Conservation (phyloP, 2,329 filamentous ascomycete species). For the Dactylellina haptotyla region DNA sequence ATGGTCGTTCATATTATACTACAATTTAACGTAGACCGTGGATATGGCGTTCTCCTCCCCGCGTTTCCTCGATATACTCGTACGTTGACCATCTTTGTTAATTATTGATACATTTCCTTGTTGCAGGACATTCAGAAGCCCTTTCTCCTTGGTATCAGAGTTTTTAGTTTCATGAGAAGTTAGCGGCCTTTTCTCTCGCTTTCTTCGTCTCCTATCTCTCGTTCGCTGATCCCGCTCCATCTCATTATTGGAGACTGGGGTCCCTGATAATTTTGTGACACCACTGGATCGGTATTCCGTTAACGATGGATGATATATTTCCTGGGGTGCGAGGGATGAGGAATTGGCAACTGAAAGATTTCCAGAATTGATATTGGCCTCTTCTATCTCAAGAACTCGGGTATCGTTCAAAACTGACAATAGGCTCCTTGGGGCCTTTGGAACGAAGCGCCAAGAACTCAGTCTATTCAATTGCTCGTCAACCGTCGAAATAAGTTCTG, state of each 20-base stretch:
- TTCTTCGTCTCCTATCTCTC: not conserved
- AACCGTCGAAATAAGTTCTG: slow-evolving; percentile 82
- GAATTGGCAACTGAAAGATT: slow-evolving; percentile 67
- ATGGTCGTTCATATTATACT: too few relatives aligned
- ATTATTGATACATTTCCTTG: slow-evolving; percentile 31
- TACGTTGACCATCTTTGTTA: slow-evolving; percentile 12
- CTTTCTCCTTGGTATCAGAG: not conserved
- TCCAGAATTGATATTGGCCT: slow-evolving; percentile 86
- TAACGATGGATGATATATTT: slow-evolving; percentile 72
- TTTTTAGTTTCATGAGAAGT: not conserved
- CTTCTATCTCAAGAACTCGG: slow-evolving; percentile 92
- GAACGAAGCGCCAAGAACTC: slow-evolving; percentile 94
- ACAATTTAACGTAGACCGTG: slow-evolving; percentile 26
- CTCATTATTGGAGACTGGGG: slow-evolving; percentile 28
- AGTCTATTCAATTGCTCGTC: slow-evolving; percentile 84
- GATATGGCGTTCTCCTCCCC: not conserved
- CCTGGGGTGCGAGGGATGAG: slow-evolving; percentile 88
- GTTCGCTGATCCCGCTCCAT: slow-evolving; percentile 5
- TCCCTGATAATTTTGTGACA: slow-evolving; percentile 8
- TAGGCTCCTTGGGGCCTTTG: slow-evolving; percentile 81
- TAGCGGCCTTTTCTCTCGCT: not conserved
- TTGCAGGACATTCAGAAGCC: slow-evolving; percentile 22
- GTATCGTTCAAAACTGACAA: slow-evolving; percentile 90
- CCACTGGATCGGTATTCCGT: not conserved
- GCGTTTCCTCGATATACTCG: not conserved